Evolutionary conservation across 2,329 filamentous ascomycete genomes (phyloP).

Genomic region (Hortaea werneckii): DNA sequence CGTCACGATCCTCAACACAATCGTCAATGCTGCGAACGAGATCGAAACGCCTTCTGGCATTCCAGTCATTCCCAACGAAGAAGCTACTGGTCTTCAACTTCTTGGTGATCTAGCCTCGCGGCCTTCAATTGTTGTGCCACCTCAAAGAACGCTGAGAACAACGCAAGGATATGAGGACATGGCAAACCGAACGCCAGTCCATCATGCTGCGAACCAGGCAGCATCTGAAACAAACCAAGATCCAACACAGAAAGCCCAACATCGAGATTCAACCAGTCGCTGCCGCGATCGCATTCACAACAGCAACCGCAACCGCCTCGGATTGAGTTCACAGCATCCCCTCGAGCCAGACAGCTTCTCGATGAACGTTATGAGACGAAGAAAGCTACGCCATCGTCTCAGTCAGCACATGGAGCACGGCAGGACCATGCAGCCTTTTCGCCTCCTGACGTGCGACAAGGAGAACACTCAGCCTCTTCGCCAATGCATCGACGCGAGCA

Average conservation of each 20-base stretch:
- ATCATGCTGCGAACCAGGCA: background rate
- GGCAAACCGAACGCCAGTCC: background rate
- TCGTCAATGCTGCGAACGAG: constrained; percentile 25
- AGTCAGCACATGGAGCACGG: background rate
- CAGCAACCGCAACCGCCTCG: background rate
- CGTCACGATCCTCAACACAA: constrained; percentile 22
- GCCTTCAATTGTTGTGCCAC: constrained; percentile 7
- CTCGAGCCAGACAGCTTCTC: constrained; percentile 2
- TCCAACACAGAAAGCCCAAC: background rate
- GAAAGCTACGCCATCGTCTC: background rate
- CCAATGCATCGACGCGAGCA: background rate
- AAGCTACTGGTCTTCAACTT: constrained; percentile 29
- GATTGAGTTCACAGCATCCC: constrained; percentile 4
- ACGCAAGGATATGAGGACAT: background rate
- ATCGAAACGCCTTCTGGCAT: constrained; percentile 14
- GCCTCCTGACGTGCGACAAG: background rate
- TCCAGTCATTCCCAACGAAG: constrained; percentile 28
- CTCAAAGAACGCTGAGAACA: background rate
- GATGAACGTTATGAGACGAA: constrained; percentile 1
- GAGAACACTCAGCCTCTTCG: background rate
- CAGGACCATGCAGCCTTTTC: background rate
- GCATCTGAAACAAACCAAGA: background rate
- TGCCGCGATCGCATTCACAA: background rate
- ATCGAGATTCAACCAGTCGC: background rate
- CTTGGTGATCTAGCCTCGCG: constrained; percentile 18